A percentile compares a stretch with the other conserved stretches of the same genome.
Conservation (phyloP, 768 basidiomycete species). For the Pseudohyphozyma bogoriensis region DNA sequence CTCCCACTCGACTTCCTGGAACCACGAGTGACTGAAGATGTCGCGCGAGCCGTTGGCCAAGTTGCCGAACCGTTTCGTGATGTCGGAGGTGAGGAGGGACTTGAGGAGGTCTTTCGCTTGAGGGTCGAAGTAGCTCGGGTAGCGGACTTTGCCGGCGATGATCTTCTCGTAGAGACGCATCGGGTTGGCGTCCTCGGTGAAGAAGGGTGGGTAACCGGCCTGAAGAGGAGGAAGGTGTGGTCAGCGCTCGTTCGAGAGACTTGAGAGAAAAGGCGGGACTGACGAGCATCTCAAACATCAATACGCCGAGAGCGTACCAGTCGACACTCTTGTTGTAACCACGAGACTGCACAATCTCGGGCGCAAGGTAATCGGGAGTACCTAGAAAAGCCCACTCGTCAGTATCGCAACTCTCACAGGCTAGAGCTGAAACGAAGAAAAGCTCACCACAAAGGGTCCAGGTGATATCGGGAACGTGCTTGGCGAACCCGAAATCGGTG, state of each 20-base stretch:
- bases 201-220: slow-evolving; percentile 66
- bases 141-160: slow-evolving; percentile 74
- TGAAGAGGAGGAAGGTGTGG: not conserved
- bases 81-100: slow-evolving; percentile 82
- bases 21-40: slow-evolving; percentile 87
- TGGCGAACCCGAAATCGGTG: slow-evolving; percentile 91
- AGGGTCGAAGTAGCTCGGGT: slow-evolving; percentile 80
- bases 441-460: slow-evolving; percentile 70
- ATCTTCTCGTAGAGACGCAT: slow-evolving; percentile 99
- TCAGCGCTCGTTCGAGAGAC: slow-evolving; percentile 53
- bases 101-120: slow-evolving; percentile 80
- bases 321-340: slow-evolving; percentile 98
- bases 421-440: too few relatives aligned
- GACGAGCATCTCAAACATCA: slow-evolving; percentile 95
- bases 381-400: slow-evolving; percentile 39
- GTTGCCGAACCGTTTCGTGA: slow-evolving; percentile 85
- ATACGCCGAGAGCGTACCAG: slow-evolving; percentile 97
- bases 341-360: slow-evolving; percentile 94
- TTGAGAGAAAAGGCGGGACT: not conserved
- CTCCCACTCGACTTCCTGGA: slow-evolving; percentile 86
- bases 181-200: slow-evolving; percentile 72
- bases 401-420: not conserved
- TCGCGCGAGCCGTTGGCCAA: slow-evolving; percentile 87
- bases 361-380: slow-evolving; percentile 92
- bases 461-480: slow-evolving; percentile 93